Conservation (phyloP, 2,329 filamentous ascomycete species). For the Mollisiaceae sp. region DNA sequence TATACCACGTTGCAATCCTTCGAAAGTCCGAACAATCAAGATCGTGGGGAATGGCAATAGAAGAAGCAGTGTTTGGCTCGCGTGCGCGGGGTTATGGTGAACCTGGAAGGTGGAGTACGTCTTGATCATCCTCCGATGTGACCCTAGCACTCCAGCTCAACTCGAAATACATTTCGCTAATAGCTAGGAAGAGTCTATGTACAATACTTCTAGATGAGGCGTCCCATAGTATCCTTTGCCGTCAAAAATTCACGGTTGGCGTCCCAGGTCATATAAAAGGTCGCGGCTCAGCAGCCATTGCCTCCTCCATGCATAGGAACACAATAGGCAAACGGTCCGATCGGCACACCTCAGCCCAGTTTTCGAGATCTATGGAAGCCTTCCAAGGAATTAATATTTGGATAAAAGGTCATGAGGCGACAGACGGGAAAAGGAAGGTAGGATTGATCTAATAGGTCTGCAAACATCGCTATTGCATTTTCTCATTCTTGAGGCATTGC, state of each 20-base stretch:
- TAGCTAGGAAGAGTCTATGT: neutral
- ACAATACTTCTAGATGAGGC: neutral
- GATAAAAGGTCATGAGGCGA: too few species aligned
- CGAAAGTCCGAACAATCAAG: neutral
- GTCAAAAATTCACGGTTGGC: neutral
- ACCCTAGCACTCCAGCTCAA: neutral
- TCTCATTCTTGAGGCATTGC: too few species aligned
- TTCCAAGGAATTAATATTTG: too few species aligned
- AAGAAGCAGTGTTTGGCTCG: too few species aligned
- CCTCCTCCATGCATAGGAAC: neutral
- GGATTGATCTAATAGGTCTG: too few species aligned
- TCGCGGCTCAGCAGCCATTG: slow-evolving; percentile 1
- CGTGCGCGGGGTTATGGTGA: neutral
- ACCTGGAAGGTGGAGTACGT: neutral
- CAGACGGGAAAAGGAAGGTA: too few species aligned
- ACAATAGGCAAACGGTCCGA: neutral
- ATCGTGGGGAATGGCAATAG: neutral
- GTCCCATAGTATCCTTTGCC: neutral
- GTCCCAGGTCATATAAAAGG: neutral
- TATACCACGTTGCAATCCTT: too few species aligned
- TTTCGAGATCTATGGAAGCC: neutral
- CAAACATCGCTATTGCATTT: too few species aligned
- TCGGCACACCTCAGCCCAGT: neutral
- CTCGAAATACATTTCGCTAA: neutral
- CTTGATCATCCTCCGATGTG: neutral